phyloP scores from a whole-genome alignment of 768 basidiomycete species.

The Collybia nuda region DNA sequence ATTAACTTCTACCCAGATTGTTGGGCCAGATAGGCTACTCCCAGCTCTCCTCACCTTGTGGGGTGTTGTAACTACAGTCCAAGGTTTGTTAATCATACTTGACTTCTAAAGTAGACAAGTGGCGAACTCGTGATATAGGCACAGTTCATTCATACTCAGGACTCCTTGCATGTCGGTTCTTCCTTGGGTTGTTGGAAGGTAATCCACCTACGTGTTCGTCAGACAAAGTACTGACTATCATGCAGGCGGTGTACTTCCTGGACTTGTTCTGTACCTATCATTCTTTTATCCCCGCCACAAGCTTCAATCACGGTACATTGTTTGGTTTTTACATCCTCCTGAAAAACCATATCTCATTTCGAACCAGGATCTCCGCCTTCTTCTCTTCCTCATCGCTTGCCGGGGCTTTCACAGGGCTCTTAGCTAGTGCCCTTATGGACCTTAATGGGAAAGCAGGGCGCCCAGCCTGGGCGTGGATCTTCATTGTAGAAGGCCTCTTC shows the following conservation, averaged over 20 bases:
- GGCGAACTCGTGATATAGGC: constrained; percentile 1
- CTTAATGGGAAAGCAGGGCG: constrained; percentile 42
- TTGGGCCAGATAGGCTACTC: constrained; percentile 48
- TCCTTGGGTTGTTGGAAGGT: constrained; percentile 49
- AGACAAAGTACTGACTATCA: constrained; percentile 12
- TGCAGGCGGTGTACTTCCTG: constrained; percentile 29
- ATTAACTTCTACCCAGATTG: constrained; percentile 17
- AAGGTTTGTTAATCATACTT: constrained; percentile 35
- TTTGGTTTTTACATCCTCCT: background rate
- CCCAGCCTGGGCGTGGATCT: constrained; percentile 50
- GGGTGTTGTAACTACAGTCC: constrained; percentile 42
- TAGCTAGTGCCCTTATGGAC: constrained; percentile 45
- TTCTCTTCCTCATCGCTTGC: constrained; percentile 31
- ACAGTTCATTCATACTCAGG: constrained; percentile 9
- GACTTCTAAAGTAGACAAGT: constrained; percentile 36
- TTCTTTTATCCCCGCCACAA: constrained; percentile 30
- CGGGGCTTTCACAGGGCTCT: constrained; percentile 46
- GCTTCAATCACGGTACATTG: constrained; percentile 11
- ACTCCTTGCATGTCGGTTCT: constrained; percentile 47
- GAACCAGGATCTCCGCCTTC: constrained; percentile 17
- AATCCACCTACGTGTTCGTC: background rate
- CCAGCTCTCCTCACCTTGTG: constrained; percentile 44
- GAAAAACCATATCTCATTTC: background rate
- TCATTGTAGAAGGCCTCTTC: constrained; percentile 46
- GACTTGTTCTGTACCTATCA: constrained; percentile 32